Evolutionary conservation across 805 yeast species (phyloP), one percentile per base, ranked within the genome.

Genomic region (Starmerella stigmatis): DNA sequence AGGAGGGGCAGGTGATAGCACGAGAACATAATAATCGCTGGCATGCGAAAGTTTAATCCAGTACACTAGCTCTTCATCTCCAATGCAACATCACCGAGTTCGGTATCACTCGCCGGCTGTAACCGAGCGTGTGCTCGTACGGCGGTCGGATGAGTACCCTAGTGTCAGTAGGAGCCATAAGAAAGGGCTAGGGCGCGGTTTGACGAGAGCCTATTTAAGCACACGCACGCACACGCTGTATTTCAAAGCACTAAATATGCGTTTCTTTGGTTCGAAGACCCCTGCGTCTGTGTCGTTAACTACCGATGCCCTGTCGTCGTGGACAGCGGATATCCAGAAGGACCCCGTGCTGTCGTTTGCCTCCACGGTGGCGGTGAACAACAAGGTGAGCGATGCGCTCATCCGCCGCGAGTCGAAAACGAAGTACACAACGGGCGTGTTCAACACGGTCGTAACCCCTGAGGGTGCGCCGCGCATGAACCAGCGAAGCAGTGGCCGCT

Each of bases 401-500:
- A 43, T 62, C 48, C 53, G 56, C 43, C 57, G 63, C 19, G 53
- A 57, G 43, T 43, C 50, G 35, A 51, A 51, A 41, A 40, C 50
- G 31, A 35, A 36, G 31, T 35, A 48, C 54, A 52, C 55, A 21
- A 49, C 50, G 23, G 57, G 68, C 27, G 63, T 67, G 7, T 74
- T 71, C 66, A 68, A 66, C 57, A 54, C 62, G 46, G 62, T 60
- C 44, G 67, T 74, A 28, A 66, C 66, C 35, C 64, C 65, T 4
- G 78, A 75, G 54, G 81, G 79, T 3, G 56, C 74, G 1, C 86
- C 88, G 21, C 71, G 81, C 15, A 78, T 81, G 44, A 78, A 80
- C 64, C 95, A 85, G 67, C 73, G 74, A 56, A 62, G 75, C 10
- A 75, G 85, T 19, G 95, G 94, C 25, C 68, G 94, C 56, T 85